Evolutionary conservation across 106 monocot genomes (phyloP), one percentile per base, ranked within the genome.

Genomic region (Dioscorea alata): DNA sequence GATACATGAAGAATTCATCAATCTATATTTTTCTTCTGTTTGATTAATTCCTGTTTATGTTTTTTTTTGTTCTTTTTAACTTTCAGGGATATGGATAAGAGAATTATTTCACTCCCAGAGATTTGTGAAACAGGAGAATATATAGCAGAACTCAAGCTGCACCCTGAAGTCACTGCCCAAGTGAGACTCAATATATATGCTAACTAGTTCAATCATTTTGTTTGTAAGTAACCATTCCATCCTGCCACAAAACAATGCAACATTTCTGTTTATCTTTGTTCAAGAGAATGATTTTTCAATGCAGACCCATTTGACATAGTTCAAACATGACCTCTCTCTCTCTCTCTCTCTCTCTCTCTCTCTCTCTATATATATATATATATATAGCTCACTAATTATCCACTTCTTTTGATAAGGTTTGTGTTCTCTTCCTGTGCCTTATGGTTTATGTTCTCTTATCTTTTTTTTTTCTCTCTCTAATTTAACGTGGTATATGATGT

Each of bases 71-170:
- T 28, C 42, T 42, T 42, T 22, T 57, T 2, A 22, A 22, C 18
- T 7, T 73, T 4, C 66, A 99, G 97, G 80, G 92, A 90, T 69
- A 60, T 99, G n/a, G 89, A 84, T 73, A 87, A 82, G 71, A 64
- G 85, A 24, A 85, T 85, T 20, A 75, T 99, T 25, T 76, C 79
- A 49, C 69, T 99, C 60, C 97, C 97, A 14, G 97, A 99, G 68
- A 93, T 92, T 50, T 78, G 87, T 49, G 97, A 99, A 74, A 86
- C 91, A 6, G 97, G 97, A 31, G 92, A 99, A 15, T 99, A 90
- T 32, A 54, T 92, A 28, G 92, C 83, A 15, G 97, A 93, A 70
- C 86, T 97, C 60, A 97, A 92, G 76, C 84, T 99, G 49, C 97
- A 99, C 49, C 92, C 92, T 2, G 92, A 99, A 68, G 89, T 99